Evolutionary conservation across 306 rosid species (phyloP), one percentile per base, ranked within the genome.

Genomic region (Clitoria ternatea): DNA sequence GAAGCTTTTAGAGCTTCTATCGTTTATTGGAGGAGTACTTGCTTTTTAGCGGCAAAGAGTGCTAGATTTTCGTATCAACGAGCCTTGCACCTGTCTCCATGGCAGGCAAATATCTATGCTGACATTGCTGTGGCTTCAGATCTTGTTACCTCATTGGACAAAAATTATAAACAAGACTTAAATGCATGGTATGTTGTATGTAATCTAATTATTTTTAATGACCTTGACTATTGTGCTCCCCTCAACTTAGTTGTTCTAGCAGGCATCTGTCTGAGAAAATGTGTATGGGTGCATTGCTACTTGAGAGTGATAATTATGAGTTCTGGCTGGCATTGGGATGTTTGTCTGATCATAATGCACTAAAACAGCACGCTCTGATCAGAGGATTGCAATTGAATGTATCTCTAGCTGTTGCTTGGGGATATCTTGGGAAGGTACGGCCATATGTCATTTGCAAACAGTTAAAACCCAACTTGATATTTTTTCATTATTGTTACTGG

Each of bases 291-390:
- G 90, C 98, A 64, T 79, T 93, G 85, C 80, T 93, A 78, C 96
- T 93, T 27, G 97, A 93, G 83, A 82, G 96, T 75, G 83, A 87
- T 77, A 93, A 90, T 80, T 77, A 77, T 76, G 98, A 93, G 79
- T 93, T 88, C 69, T 93, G 98, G 98, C 84, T 90, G 66, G 87
- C 87, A 59, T 81, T 93, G 84, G 98, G 96, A 75, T 87, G 82
- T 65, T 76, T 90, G 62, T 79, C 96, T 53, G 47, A 76, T 80
- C 82, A 87, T 72, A 78, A 45, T 65, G 85, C 92, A 36, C 77
- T 93, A 66, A 90, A 87, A 77, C 97, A 93, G 81, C 96, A 93
- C 81, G 93, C 98, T 68, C 55, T 90, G 57, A 84, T 93, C 56
- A 82, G 96, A 79, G 96, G 88, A 47, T 83, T 93, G 75, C 98